Percentiles rank a stretch among this genome's conserved stretches.
Evolutionary conservation across 371 early-diverging fungal genomes (phyloP).

Genomic region (Haplosporangium sp.): DNA sequence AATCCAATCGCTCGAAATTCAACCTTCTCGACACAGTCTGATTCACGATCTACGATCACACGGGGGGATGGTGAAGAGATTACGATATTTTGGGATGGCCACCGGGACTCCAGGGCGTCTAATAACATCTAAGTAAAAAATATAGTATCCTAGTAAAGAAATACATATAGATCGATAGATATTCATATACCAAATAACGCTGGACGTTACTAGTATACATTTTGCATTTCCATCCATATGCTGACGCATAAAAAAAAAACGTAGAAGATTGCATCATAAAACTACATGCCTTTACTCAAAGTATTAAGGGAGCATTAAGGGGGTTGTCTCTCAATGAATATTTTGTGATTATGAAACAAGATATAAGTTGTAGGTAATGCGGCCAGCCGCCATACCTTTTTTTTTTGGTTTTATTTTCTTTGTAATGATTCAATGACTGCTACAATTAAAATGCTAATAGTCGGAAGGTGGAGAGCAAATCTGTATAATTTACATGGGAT

Average conservation of each 20-base stretch:
- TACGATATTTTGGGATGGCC: constrained; percentile 54
- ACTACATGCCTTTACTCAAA: no score
- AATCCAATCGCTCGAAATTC: constrained; percentile 14
- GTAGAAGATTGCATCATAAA: background rate
- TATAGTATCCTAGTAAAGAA: background rate
- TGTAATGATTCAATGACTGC: background rate
- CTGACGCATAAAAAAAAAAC: background rate
- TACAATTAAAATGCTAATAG: background rate
- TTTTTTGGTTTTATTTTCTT: background rate
- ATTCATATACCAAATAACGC: background rate
- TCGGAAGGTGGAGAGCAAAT: background rate
- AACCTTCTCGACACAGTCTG: constrained; percentile 32
- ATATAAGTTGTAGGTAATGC: no score
- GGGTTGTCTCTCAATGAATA: background rate
- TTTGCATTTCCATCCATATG: background rate
- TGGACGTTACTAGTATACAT: background rate
- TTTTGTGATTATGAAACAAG: background rate
- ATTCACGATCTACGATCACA: constrained; percentile 29
- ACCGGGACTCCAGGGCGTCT: constrained; percentile 23
- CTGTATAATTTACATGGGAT: background rate
- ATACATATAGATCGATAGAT: background rate
- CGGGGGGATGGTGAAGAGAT: constrained; percentile 49
- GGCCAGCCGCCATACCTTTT: no score
- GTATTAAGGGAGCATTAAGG: no score
- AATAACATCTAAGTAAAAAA: background rate